Base-by-base conservation (phyloP, 2,329 filamentous ascomycete genomes). In the Dendrostoma leiphaemia region DNA sequence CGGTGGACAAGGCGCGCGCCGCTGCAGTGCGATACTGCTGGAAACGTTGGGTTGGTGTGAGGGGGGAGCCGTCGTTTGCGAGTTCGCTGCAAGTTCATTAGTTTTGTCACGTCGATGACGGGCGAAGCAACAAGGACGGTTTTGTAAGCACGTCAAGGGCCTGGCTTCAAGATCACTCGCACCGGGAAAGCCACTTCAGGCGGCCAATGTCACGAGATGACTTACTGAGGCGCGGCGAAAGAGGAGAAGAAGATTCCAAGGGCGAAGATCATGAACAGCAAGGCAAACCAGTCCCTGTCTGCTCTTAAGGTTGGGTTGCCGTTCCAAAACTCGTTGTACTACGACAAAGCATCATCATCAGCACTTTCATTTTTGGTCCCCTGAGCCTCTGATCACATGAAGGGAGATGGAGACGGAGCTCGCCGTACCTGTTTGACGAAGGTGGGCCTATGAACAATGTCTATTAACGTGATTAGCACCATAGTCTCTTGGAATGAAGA, bases 361-460 rank as follows among this genome's bases (percentile, higher is more conserved):
- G n/a, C n/a, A 19, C 9, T 12, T 12, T 12, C 1, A 8, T 4
- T n/a, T 23, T 15, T 10, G 23, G n/a, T n/a, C n/a, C 9, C 6
- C 19, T 21, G 8, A 17, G 3, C 8, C 1, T 6, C 13, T 60
- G 43, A 59, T 51, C 49, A 40, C 4, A 35, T 28, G 2, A 15
- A 21, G 6, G 46, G 41, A 24, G 15, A 32, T 8, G 21, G 35
- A n/a, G 13, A 6, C 34, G n/a, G n/a, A 6, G 4, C 19, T 8
- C 15, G n/a, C 64, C 68, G 57, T 64, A 75, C 74, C 24, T 69
- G 66, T 61, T 69, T 76, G 15, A 73, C 70, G 51, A 82, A 83
- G 0, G 74, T 77, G 17, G 80, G 80, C 12, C 73, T 71, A 58
- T 84, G 82, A 24, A 83, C 63, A 7, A 80, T 71, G 54, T 80